Conservation (phyloP, 176 grass and related monocot species). For the Avena atlantica region DNA sequence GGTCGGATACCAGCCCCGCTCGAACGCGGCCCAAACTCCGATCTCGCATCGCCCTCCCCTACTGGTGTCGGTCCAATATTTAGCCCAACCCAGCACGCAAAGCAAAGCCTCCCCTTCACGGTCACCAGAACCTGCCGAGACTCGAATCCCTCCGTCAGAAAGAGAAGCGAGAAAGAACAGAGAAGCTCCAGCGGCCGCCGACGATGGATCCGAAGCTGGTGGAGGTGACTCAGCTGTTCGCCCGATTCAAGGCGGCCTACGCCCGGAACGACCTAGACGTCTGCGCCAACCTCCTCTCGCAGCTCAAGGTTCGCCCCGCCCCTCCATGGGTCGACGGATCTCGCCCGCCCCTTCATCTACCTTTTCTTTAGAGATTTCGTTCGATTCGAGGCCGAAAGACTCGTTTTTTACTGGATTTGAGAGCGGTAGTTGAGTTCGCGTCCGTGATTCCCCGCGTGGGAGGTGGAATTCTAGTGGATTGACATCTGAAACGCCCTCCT, state of each 20-base stretch:
- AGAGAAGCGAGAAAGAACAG: neutral
- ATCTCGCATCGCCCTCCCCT: neutral
- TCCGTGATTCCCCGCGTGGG: neutral
- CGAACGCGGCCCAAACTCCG: neutral
- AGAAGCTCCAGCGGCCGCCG: conserved; percentile 23
- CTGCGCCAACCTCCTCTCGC: conserved; percentile 72
- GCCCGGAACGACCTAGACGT: conserved; percentile 59
- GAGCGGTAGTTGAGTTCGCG: neutral
- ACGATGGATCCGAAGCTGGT: conserved; percentile 81
- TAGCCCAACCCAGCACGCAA: neutral
- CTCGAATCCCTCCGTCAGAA: neutral
- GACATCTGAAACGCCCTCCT: neutral
- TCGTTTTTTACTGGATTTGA: neutral
- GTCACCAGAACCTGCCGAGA: neutral
- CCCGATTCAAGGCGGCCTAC: conserved; percentile 86
- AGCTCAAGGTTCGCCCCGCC: conserved; percentile 75
- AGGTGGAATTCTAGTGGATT: neutral
- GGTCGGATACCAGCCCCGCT: neutral
- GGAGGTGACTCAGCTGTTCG: conserved; percentile 79
- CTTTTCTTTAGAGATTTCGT: neutral
- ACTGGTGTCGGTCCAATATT: neutral
- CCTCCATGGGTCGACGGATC: neutral
- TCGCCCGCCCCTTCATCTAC: no score
- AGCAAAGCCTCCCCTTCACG: neutral
- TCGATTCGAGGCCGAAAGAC: conserved; percentile 16